Evolutionary conservation across 139 green algal genomes (phyloP), one percentile per base, ranked within the genome.

Genomic region (Mesostigma viride): DNA sequence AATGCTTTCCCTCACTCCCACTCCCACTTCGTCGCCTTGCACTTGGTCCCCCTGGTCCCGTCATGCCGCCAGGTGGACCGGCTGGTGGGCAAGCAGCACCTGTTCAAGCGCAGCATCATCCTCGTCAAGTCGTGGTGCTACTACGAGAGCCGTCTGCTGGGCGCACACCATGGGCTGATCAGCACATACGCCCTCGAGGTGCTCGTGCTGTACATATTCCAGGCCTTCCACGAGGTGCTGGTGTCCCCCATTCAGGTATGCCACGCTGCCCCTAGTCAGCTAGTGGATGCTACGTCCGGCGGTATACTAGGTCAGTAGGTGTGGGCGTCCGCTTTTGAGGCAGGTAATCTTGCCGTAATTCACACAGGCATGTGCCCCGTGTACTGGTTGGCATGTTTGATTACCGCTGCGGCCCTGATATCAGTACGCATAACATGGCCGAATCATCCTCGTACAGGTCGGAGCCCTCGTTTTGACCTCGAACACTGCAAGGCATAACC

Each of bases 121-220:
- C 74, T 97, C 75, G 86, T 96, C 47, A 98, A 98, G 77, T 91
- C 91, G 0, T 98, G 92, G 92, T 95, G 89, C 79, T 97, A 94
- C 73, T 97, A 98, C 65, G 92, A 98, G 81, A 89, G 79, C 69
- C 78, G 91, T 1, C 68, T 97, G 61, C 73, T 98, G 53, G 92
- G 92, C 26, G 92, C 92, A 0, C 89, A 96, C 70, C 88, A 97
- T 68, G 88, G 86, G 17, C 83, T 98, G 27, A 83, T 98, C 35
- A 94, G 85, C 72, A 96, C 87, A 1, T 98, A 98, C 76, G 91
- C 87, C 0, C 71, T 98, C 68, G 92, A 98, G 74, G 89, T 81
- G 5, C 81, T 98, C 73, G 90, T 98, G 36, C 83, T 98, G 35
- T 93, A 95, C 79, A 83, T 96, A 4, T 90, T 97, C 75, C 94